Conservation (phyloP, 805 yeast genomes). For the Myxozyma sirexii region DNA sequence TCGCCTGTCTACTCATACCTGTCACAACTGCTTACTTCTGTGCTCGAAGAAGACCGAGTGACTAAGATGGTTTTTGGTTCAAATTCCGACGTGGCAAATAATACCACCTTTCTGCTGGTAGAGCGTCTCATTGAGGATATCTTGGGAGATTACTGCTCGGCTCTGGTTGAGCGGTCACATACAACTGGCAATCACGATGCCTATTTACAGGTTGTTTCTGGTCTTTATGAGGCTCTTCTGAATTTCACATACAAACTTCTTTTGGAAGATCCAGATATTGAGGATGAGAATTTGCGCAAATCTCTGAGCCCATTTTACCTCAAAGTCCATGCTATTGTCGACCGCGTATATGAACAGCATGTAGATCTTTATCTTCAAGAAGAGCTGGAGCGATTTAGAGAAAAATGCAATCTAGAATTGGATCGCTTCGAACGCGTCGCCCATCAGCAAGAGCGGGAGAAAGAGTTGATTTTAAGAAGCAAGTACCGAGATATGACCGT, state of each 20-base stretch:
- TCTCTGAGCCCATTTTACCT: slow-evolving; percentile 15
- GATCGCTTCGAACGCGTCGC: slow-evolving; percentile 42
- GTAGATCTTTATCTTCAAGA: slow-evolving; percentile 40
- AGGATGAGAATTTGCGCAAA: slow-evolving; percentile 6
- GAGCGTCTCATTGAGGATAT: slow-evolving; percentile 49
- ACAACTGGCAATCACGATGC: slow-evolving; percentile 16
- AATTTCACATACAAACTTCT: slow-evolving; percentile 36
- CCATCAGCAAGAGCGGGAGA: slow-evolving; percentile 51
- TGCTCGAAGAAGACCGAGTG: slow-evolving; percentile 46
- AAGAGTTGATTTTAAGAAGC: slow-evolving; percentile 52
- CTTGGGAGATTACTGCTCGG: slow-evolving; percentile 36
- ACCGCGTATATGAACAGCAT: slow-evolving; percentile 37
- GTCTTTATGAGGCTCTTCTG: slow-evolving; percentile 38
- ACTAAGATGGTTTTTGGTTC: slow-evolving; percentile 52
- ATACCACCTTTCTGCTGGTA: slow-evolving; percentile 48
- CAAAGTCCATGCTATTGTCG: slow-evolving; percentile 35
- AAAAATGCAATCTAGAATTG: slow-evolving; percentile 39
- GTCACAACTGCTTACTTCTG: slow-evolving; percentile 42
- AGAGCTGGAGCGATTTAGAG: slow-evolving; percentile 39
- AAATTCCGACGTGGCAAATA: slow-evolving; percentile 47
- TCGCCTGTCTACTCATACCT: slow-evolving; percentile 31
- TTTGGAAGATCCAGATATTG: slow-evolving; percentile 30
- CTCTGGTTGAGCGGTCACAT: slow-evolving; percentile 35
- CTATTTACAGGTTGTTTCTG: slow-evolving; percentile 48
- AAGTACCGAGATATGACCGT: slow-evolving; percentile 44